These are phyloP conservation scores for Arctium minus DNA, from an alignment of 129 eudicot genomes.

Conservation along the genomic window DNA sequence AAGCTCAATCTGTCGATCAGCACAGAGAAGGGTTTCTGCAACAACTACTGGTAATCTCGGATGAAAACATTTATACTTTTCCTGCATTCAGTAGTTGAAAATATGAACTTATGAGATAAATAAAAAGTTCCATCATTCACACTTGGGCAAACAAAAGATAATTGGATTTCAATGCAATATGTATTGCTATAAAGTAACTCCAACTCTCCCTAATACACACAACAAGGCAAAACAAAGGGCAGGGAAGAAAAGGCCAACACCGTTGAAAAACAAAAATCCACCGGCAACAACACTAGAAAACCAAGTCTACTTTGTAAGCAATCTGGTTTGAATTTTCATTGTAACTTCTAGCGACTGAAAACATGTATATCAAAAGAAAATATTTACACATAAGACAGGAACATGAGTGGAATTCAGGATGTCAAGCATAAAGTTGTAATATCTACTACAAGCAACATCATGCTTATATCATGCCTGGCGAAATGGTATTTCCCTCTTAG, in stretches of 20 bases:
- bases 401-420: no score
- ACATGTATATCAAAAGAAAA: no score
- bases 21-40: constrained; percentile 88
- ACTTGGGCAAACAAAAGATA: neutral
- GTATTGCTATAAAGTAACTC: neutral
- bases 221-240: neutral
- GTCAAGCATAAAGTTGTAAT: no score
- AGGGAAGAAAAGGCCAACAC: neutral
- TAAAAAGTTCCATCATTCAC: neutral
- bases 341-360: no score
- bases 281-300: neutral
- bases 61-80: constrained; percentile 73
- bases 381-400: no score
- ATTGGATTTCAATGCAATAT: neutral
- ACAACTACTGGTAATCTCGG: constrained; percentile 79
- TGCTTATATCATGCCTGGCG: no score
- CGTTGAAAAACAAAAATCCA: neutral
- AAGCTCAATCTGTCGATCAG: constrained; percentile 81
- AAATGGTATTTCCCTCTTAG: no score
- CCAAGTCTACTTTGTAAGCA: neutral
- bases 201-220: neutral
- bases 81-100: constrained; percentile 44
- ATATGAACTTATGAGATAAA: neutral
- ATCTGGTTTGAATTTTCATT: no score
- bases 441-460: no score